Evolutionary conservation across 2,329 filamentous ascomycete species (phyloP).

Genomic region (Alternaria gansuensis): DNA sequence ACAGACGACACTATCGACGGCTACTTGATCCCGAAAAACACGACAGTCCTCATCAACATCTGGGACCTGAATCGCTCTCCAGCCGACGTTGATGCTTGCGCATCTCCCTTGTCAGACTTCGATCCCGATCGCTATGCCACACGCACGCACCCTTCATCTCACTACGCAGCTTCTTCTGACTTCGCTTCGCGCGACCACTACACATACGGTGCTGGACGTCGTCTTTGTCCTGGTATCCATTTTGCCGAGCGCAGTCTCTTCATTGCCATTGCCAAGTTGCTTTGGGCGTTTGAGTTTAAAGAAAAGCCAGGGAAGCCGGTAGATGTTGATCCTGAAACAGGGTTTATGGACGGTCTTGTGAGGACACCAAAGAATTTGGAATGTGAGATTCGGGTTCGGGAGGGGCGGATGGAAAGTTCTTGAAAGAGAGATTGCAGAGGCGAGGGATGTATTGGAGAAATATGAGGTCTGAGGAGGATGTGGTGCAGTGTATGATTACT

Average conservation of each 20-base stretch:
- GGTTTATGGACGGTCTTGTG: slow-evolving; percentile 9
- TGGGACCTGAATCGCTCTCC: slow-evolving; percentile 33
- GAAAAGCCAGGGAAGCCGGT: slow-evolving; percentile 3
- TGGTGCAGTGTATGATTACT: background rate
- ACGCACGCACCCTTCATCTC: slow-evolving; percentile 45
- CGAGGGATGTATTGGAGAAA: slow-evolving; percentile 4
- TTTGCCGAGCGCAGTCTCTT: slow-evolving; percentile 62
- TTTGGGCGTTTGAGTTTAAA: slow-evolving; percentile 62
- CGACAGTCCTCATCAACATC: slow-evolving; percentile 44
- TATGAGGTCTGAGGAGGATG: background rate
- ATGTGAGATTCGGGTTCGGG: slow-evolving; percentile 6
- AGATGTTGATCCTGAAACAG: slow-evolving; percentile 7
- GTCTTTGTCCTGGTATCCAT: slow-evolving; percentile 62
- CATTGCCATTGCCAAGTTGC: slow-evolving; percentile 45
- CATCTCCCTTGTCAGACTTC: slow-evolving; percentile 28
- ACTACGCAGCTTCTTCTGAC: slow-evolving; percentile 49
- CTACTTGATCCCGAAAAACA: slow-evolving; percentile 41
- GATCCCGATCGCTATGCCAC: slow-evolving; percentile 51
- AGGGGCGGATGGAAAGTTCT: background rate
- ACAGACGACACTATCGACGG: slow-evolving; percentile 54
- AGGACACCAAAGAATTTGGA: slow-evolving; percentile 7
- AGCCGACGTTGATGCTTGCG: slow-evolving; percentile 34
- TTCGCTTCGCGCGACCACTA: slow-evolving; percentile 57
- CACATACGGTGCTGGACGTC: slow-evolving; percentile 59
- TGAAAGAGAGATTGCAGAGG: slow-evolving; percentile 1